Evolutionary conservation across 495 filamentous ascomycete species (phyloP).

Genomic region (Penicillium verhagenii): DNA sequence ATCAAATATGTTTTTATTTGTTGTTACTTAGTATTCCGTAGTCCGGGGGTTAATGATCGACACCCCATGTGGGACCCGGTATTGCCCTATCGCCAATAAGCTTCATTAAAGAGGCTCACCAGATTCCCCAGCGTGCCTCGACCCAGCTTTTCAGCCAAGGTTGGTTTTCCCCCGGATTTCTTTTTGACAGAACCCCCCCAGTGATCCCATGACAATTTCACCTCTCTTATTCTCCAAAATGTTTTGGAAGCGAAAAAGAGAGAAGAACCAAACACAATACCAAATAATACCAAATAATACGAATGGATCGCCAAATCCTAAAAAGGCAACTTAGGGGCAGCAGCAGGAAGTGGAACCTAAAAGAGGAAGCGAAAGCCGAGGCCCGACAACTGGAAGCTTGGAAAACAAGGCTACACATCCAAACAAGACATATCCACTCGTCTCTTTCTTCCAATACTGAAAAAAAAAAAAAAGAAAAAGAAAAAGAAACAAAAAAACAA

Average conservation of each 20-base stretch:
- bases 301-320: not conserved
- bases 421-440: not conserved
- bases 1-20: not conserved
- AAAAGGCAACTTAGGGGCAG: not conserved
- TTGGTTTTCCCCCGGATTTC: constrained; percentile 1
- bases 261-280: not conserved
- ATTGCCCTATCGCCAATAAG: constrained; percentile 10
- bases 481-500: too few species aligned
- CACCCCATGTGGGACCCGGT: constrained; percentile 14
- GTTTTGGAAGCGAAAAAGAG: not conserved
- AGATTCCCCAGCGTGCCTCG: not conserved
- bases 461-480: too few species aligned
- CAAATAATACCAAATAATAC: too few species aligned
- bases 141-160: not conserved
- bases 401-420: not conserved
- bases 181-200: too few species aligned
- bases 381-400: not conserved
- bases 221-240: not conserved
- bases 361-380: constrained; percentile 6
- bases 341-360: not conserved
- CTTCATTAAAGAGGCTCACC: constrained; percentile 3
- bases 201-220: too few species aligned
- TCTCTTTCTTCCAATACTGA: not conserved
- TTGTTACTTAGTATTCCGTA: constrained; percentile 1
- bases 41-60: constrained; percentile 19